These are phyloP conservation scores for Hymenoscyphus fraxineus DNA, from an alignment of 2,329 filamentous ascomycete genomes.

Conservation along the genomic window DNA sequence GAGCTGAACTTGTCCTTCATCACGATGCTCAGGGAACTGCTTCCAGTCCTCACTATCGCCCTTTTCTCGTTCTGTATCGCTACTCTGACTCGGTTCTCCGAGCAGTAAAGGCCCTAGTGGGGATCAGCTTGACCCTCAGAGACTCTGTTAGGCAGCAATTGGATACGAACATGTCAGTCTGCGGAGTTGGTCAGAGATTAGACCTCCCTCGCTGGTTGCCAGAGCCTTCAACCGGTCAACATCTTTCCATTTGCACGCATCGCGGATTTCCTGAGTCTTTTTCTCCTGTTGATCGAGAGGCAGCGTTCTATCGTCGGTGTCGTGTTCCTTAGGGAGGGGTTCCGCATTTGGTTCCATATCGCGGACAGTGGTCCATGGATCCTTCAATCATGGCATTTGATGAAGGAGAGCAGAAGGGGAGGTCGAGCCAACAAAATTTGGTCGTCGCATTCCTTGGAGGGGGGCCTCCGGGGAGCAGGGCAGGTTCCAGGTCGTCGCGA, in stretches of 20 bases:
- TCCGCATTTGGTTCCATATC: conserved; percentile 32
- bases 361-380: conserved; percentile 26
- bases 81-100: conserved; percentile 35
- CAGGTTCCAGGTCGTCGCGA: too few species aligned
- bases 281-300: conserved; percentile 14
- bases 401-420: not conserved
- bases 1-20: conserved; percentile 86
- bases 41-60: conserved; percentile 30
- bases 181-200: conserved; percentile 65
- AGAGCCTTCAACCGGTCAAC: conserved; percentile 52
- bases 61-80: conserved; percentile 21
- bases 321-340: conserved; percentile 17
- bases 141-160: conserved; percentile 37
- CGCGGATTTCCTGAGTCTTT: conserved; percentile 48
- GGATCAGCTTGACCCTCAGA: conserved; percentile 19
- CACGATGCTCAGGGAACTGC: conserved; percentile 68
- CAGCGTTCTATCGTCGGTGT: conserved; percentile 9
- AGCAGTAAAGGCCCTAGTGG: conserved; percentile 60
- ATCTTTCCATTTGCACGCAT: conserved; percentile 58
- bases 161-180: conserved; percentile 69
- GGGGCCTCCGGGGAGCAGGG: too few species aligned
- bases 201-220: conserved; percentile 62
- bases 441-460: conserved; percentile 1
- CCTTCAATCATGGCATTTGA: conserved; percentile 23
- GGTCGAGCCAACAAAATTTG: not conserved